These are phyloP conservation scores for Oryza officinalis DNA, from an alignment of 176 grass and related monocot genomes.

Conservation along the genomic window DNA sequence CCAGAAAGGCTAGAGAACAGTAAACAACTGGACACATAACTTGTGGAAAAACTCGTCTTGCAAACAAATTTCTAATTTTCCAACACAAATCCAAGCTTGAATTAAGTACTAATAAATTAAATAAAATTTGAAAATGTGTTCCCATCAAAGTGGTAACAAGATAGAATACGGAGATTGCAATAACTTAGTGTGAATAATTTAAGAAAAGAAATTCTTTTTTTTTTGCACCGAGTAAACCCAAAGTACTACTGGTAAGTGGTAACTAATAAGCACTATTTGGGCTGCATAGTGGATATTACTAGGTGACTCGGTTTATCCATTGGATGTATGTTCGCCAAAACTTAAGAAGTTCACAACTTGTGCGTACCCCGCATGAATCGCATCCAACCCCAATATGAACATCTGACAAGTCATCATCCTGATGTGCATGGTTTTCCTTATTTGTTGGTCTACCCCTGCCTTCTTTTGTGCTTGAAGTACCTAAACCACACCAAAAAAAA, in stretches of 20 bases:
- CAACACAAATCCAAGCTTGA: not conserved
- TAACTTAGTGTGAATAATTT: not conserved
- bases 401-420: conserved; percentile 28
- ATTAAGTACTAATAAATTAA: conserved; percentile 16
- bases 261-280: not conserved
- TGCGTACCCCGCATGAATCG: conserved; percentile 91
- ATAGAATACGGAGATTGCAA: not conserved
- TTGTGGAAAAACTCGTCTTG: not conserved
- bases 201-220: not conserved
- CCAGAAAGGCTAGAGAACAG: not conserved
- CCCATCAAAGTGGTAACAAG: not conserved
- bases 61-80: conserved; percentile 7
- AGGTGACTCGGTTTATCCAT: not conserved
- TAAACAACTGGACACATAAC: conserved; percentile 12
- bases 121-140: conserved; percentile 1
- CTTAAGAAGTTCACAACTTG: not conserved
- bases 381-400: conserved; percentile 78
- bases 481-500: conserved; percentile 29
- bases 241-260: not conserved
- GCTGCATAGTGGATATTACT: not conserved
- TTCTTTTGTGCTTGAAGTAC: conserved; percentile 44
- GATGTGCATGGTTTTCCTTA: not conserved
- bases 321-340: conserved; percentile 17
- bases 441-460: conserved; percentile 12
- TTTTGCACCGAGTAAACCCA: not conserved